Conservation (phyloP, 2,329 filamentous ascomycete genomes). For the Sphaerulina populicola region DNA sequence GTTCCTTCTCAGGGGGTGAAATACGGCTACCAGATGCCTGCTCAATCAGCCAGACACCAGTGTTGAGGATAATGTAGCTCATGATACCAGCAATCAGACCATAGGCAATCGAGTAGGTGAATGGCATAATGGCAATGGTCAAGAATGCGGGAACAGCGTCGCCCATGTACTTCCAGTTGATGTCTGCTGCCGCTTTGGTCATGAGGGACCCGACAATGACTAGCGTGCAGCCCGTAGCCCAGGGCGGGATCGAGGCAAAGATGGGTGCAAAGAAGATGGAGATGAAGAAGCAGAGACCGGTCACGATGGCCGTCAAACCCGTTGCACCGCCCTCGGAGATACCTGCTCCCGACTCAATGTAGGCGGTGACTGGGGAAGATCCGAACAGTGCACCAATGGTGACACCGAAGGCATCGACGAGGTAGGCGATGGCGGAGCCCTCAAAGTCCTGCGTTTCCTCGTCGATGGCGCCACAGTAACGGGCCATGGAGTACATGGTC, state of each 20-base stretch:
- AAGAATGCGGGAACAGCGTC: slow-evolving; percentile 79
- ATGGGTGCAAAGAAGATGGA: slow-evolving; percentile 84
- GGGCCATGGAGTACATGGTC: slow-evolving; percentile 82
- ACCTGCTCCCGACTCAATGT: slow-evolving; percentile 80
- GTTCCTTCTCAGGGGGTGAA: slow-evolving; percentile 63
- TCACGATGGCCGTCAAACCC: slow-evolving; percentile 70
- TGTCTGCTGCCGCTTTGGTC: slow-evolving; percentile 66
- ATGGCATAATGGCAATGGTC: slow-evolving; percentile 77
- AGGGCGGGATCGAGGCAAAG: slow-evolving; percentile 79
- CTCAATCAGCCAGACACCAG: slow-evolving; percentile 59
- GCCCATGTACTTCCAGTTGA: slow-evolving; percentile 82
- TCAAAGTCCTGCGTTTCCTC: slow-evolving; percentile 80
- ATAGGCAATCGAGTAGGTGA: slow-evolving; percentile 81
- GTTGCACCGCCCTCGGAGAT: slow-evolving; percentile 82
- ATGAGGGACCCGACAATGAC: slow-evolving; percentile 84
- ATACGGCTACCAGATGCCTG: slow-evolving; percentile 59
- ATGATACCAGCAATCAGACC: slow-evolving; percentile 74
- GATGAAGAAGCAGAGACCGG: slow-evolving; percentile 77
- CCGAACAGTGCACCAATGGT: slow-evolving; percentile 73
- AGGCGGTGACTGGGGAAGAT: slow-evolving; percentile 66
- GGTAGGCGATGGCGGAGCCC: slow-evolving; percentile 72
- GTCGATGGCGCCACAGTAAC: slow-evolving; percentile 71
- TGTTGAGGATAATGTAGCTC: slow-evolving; percentile 69
- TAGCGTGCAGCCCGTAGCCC: slow-evolving; percentile 83
- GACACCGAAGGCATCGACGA: slow-evolving; percentile 73